Evolutionary conservation across 2,329 filamentous ascomycete genomes (phyloP), one percentile per base, ranked within the genome.

Genomic region (Fusarium paranaense): DNA sequence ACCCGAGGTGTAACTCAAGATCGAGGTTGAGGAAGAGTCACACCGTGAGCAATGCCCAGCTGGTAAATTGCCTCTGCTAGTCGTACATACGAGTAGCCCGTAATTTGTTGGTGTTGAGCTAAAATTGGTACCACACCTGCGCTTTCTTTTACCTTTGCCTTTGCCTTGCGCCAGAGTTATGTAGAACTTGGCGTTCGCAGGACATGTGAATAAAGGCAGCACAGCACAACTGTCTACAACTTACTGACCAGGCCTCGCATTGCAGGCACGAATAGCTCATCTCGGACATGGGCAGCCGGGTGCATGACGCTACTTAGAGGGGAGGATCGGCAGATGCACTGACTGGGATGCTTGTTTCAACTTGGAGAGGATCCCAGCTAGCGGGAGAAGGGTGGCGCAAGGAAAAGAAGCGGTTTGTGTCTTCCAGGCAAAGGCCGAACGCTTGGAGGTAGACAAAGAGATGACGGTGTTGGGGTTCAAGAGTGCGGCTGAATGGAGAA

Each of bases 321-420:
- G 60, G 65, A 69, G 40, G 73, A 76, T 77, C 72, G 59, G 52
- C 66, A 58, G 40, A 76, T 67, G 71, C 68, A 73, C 61, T 67
- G 70, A 64, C 70, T 64, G 54, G 67, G 66, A 58, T 66, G 64
- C 50, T 61, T 57, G 76, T 77, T 78, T 78, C 76, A 74, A 72
- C 71, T 76, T 66, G 63, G 75, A 71, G 73, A 69, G 64, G 64
- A 66, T 38, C 72, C 72, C 67, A 59, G 56, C 56, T 73, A 73
- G 78, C 62, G 72, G 72, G 68, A 66, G 57, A 71, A 62, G 14
- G 66, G 63, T 76, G 65, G 66, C 52, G 63, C 42, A 61, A 72
- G 59, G 56, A 54, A 52, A 63, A 68, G 68, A 63, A 65, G 60
- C 50, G 64, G 70, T 67, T 66, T 75, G 66, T 73, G 73, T 70